phyloP scores from a whole-genome alignment of 805 yeast genomes.

The Yarrowia sp. region DNA sequence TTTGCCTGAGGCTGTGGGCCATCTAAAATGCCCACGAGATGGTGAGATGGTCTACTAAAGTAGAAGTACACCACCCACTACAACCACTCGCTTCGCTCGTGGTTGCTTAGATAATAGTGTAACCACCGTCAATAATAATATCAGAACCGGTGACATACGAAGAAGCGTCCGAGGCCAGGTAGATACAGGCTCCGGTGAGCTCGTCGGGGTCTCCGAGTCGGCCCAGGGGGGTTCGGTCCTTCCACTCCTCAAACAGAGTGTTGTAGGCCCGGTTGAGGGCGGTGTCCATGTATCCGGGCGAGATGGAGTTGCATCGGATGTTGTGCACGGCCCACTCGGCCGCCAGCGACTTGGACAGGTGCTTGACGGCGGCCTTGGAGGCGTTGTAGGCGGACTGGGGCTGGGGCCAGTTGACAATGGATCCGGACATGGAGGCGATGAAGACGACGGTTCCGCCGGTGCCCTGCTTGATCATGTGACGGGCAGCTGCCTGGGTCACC shows the following conservation, averaged over 20 bases:
- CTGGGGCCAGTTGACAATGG: conserved; percentile 75
- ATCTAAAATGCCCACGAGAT: too few relatives aligned
- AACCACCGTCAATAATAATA: conserved; percentile 70
- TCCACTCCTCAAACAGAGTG: conserved; percentile 63
- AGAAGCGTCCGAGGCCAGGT: conserved; percentile 63
- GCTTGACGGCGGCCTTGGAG: conserved; percentile 75
- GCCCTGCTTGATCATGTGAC: conserved; percentile 66
- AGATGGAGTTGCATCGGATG: conserved; percentile 70
- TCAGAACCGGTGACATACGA: conserved; percentile 72
- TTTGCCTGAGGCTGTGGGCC: neutral
- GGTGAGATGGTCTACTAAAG: too few relatives aligned
- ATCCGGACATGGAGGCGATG: conserved; percentile 75
- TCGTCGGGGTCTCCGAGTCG: conserved; percentile 76
- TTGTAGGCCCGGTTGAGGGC: conserved; percentile 68
- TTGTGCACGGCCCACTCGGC: conserved; percentile 76
- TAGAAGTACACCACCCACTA: too few relatives aligned
- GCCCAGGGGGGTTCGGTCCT: conserved; percentile 67
- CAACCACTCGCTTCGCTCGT: too few relatives aligned
- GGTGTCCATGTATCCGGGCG: conserved; percentile 75
- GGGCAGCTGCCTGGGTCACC: conserved; percentile 70
- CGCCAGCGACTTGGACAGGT: conserved; percentile 70
- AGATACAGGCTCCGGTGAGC: conserved; percentile 69
- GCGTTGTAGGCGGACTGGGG: conserved; percentile 75
- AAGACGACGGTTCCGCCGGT: conserved; percentile 65
- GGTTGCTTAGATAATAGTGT: conserved; percentile 50